Base-by-base conservation (phyloP, 176 grass and related monocot species). In the Neostapfia colusana region DNA sequence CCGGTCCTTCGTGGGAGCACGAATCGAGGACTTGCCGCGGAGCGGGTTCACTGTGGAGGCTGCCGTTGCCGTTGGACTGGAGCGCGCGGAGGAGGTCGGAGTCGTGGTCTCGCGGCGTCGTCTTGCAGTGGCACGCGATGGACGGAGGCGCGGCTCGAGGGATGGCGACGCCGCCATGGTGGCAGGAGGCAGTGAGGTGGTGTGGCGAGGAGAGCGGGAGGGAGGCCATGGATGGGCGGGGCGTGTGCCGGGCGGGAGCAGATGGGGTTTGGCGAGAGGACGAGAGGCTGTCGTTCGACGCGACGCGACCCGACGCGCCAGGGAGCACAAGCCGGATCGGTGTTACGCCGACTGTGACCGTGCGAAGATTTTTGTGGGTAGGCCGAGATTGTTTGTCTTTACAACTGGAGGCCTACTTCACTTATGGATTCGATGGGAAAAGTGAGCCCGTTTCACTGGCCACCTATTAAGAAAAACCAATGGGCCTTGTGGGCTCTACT, bases 41-140 rank as follows among this genome's bases (percentile, higher is more conserved):
- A 16, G 39, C 2, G 0, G 7, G 46, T 15, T 51, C 85, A 0
- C 31, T 40, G 37, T 70, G 63, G 53, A 84, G 63, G 70, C 16
- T 8, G 26, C 86, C 86, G 75, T 84, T 79, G 26, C 86, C 81
- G 75, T 84, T 84, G 55, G 55, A 80, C 70, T 69, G 37, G 10
- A 84, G 76, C 31, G 64, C 86, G 63, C 37, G 63, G 53, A 74
- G 75, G 45, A 88, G 70, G 9, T 74, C 68, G 3, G 54, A 27
- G 43, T 75, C 86, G 10, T 75, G 63, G 55, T 88, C 69, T 24
- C 57, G 44, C 6, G 37, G 5, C 35, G 57, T 37, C 4, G 55
- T 21, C 43, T 28, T 79, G 54, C 75, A 82, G 62, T 73, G 80
- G 80, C 62, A 79, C 14, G 62, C 67, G 51, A 20, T 20, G 16